Base-by-base conservation (phyloP, 1,139 yeast genomes). In the Candida dubliniensis region DNA sequence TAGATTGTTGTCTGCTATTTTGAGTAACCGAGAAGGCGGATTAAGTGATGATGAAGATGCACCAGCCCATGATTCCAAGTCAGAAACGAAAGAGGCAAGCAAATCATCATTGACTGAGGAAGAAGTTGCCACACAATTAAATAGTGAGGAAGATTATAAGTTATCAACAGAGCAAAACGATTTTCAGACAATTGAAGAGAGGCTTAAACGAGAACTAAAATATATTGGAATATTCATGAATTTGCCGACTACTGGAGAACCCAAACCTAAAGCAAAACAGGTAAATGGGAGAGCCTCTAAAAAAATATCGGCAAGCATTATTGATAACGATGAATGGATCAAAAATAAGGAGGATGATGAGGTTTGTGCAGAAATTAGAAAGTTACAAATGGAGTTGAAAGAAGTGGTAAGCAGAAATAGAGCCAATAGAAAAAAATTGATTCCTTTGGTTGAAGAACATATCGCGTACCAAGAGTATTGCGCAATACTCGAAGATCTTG, bases 401-500 rank as follows among this genome's bases (percentile, higher is more conserved):
- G 77, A 74, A 26, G 83, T 85, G 0, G 77, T 84, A 2, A 71
- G 69, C 26, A 70, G 80, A 46, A 93, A 95, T 60, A 77, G 82
- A 48, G 79, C 78, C 47, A 74, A 91, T 49, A 87, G 87, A 59
- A 77, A 80, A 51, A 69, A 72, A 37, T 63, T 95, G 41, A 67
- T 84, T 25, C 95, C 96, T 0, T 56, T 85, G 0, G 77, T 91
- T n/a, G 93, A 90, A 56, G 95, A 87, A 49, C 96, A 88, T 56
- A 75, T 95, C 57, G 97, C 98, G 24, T 93, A 93, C 80, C 97
- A 93, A 61, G 99, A 95, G 61, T 95, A 89, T 61, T 73, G 84
- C 45, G 87, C 95, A 11, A 90, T 95, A 44, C 66, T 91, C 49
- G 98, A 93, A 46, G 98, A 93, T 60, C 73, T 95, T 54, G 97